phyloP scores from a whole-genome alignment of 2,329 filamentous ascomycete genomes.

The Cordyceps cicadae region DNA sequence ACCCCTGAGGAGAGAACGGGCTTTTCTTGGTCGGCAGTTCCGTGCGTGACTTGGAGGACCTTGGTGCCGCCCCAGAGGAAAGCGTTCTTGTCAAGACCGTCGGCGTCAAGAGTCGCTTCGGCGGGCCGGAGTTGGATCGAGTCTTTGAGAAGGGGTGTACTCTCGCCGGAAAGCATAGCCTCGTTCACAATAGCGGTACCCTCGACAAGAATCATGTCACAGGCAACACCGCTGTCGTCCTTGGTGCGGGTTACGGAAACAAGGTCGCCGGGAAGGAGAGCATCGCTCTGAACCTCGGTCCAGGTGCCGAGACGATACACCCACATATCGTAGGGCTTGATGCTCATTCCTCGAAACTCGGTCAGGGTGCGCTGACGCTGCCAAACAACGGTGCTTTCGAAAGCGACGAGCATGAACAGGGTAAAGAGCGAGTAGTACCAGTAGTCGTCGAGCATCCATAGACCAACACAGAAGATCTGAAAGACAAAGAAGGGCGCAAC shows the following conservation, averaged over 20 bases:
- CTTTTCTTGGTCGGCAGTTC: slow-evolving; percentile 65
- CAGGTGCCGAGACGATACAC: slow-evolving; percentile 83
- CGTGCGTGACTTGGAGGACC: slow-evolving; percentile 89
- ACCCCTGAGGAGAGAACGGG: slow-evolving; percentile 68
- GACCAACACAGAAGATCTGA: slow-evolving; percentile 94
- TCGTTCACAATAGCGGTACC: slow-evolving; percentile 97
- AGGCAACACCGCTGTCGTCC: slow-evolving; percentile 93
- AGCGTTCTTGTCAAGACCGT: slow-evolving; percentile 91
- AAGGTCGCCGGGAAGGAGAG: slow-evolving; percentile 84
- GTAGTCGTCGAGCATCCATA: slow-evolving; percentile 99
- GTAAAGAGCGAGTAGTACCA: slow-evolving; percentile 99
- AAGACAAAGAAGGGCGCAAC: slow-evolving; percentile 99
- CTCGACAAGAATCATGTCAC: slow-evolving; percentile 92
- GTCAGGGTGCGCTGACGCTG: slow-evolving; percentile 91
- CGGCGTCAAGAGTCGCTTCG: slow-evolving; percentile 72
- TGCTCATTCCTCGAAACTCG: slow-evolving; percentile 98
- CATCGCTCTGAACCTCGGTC: slow-evolving; percentile 82
- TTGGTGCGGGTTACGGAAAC: slow-evolving; percentile 90
- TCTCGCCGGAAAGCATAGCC: slow-evolving; percentile 97
- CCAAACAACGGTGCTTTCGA: slow-evolving; percentile 99
- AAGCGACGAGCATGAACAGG: slow-evolving; percentile 93
- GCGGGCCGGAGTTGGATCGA: slow-evolving; percentile 83
- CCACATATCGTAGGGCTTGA: slow-evolving; percentile 94
- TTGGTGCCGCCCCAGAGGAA: slow-evolving; percentile 98
- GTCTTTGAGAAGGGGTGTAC: slow-evolving; percentile 92